These are phyloP conservation scores for Penicillium sp. DNA, from an alignment of 2,329 filamentous ascomycete species.

Conservation along the genomic window DNA sequence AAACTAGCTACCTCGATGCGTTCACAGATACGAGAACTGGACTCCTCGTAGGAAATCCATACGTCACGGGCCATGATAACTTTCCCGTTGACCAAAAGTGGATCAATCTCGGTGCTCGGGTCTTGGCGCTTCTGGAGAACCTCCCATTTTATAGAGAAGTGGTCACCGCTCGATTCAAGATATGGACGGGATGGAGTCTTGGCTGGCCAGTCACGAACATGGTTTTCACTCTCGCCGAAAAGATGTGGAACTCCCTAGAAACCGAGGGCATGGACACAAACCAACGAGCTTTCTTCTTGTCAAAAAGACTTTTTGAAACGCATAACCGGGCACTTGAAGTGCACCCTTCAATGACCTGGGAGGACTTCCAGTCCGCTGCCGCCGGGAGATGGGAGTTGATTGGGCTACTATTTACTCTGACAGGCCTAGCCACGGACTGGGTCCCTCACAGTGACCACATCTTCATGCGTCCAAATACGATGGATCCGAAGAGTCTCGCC, in stretches of 20 bases:
- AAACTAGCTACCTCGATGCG: slow-evolving; percentile 22
- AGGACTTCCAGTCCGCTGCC: slow-evolving; percentile 18
- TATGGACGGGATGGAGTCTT: slow-evolving; percentile 25
- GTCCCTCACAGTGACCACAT: slow-evolving; percentile 10
- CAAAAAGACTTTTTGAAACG: slow-evolving; percentile 24
- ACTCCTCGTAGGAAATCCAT: neutral
- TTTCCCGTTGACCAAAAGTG: slow-evolving; percentile 14
- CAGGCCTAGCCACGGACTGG: slow-evolving; percentile 16
- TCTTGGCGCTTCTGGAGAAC: slow-evolving; percentile 22
- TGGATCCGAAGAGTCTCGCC: slow-evolving; percentile 8
- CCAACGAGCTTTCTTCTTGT: slow-evolving; percentile 14
- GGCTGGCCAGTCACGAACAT: slow-evolving; percentile 20
- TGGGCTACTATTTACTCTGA: slow-evolving; percentile 22
- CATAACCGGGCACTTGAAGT: slow-evolving; percentile 15
- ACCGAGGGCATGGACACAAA: slow-evolving; percentile 11
- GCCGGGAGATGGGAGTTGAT: slow-evolving; percentile 27
- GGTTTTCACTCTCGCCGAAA: slow-evolving; percentile 20
- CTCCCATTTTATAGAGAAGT: slow-evolving; percentile 23
- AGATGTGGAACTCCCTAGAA: slow-evolving; percentile 16
- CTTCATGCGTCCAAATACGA: slow-evolving; percentile 3
- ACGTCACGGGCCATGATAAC: neutral
- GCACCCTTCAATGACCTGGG: slow-evolving; percentile 20
- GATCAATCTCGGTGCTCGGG: slow-evolving; percentile 25
- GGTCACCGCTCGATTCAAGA: slow-evolving; percentile 14
- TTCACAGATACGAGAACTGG: slow-evolving; percentile 16